Conservation (phyloP, 2,329 filamentous ascomycete genomes). For the Arthrocladium fulminans region DNA sequence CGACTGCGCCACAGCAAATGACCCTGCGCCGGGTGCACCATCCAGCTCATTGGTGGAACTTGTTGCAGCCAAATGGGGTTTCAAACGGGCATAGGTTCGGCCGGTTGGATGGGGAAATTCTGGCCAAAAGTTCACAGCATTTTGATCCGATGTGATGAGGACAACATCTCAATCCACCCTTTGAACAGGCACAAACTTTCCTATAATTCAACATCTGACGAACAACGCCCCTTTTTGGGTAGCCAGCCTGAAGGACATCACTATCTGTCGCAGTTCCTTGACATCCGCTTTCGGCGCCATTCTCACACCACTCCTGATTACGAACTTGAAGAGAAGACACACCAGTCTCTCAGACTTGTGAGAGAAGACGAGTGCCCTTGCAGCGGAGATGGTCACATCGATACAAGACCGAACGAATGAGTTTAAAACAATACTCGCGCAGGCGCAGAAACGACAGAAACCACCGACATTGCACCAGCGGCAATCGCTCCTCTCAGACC, state of each 20-base stretch:
- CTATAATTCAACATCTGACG: background rate
- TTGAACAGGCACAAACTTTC: background rate
- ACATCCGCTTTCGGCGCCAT: background rate
- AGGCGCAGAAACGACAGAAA: slow-evolving; percentile 72
- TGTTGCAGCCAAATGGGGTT: too few species aligned
- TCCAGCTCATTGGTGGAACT: too few species aligned
- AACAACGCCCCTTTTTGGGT: background rate
- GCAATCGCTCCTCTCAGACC: slow-evolving; percentile 67
- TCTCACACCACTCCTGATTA: background rate
- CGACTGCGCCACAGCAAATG: too few species aligned
- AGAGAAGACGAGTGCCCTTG: too few species aligned
- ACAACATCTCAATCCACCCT: background rate
- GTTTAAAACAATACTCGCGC: slow-evolving; percentile 82
- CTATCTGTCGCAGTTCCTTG: background rate
- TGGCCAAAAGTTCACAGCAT: too few species aligned
- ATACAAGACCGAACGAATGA: slow-evolving; percentile 96
- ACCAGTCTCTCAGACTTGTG: background rate
- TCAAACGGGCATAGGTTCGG: too few species aligned
- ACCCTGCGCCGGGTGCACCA: too few species aligned
- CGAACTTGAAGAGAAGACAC: background rate
- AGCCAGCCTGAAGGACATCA: background rate
- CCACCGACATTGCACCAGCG: slow-evolving; percentile 71
- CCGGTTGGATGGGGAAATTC: too few species aligned
- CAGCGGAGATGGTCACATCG: slow-evolving; percentile 47
- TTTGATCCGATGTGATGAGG: too few species aligned